Evolutionary conservation across 208 protist species (phyloP).

Genomic region (Trypanosoma lewisi): DNA sequence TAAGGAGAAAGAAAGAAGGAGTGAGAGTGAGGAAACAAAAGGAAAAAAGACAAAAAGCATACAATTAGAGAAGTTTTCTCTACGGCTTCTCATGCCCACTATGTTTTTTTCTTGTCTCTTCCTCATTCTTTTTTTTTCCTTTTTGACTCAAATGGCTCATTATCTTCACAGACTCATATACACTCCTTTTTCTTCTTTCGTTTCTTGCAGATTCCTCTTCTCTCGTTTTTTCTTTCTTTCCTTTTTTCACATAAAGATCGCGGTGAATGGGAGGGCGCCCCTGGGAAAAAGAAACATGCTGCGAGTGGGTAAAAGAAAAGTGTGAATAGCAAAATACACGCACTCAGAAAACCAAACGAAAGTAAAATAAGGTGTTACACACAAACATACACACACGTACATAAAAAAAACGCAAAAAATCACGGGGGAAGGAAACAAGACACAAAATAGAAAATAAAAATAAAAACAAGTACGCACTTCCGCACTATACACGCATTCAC

Average conservation of each 20-base stretch:
- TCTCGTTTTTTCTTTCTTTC: not conserved
- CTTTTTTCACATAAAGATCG: not conserved
- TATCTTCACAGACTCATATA: not conserved
- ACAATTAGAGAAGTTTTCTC: too few species aligned
- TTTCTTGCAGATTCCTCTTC: not conserved
- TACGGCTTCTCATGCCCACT: too few species aligned
- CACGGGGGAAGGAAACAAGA: not conserved
- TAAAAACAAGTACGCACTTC: slow-evolving; percentile 14
- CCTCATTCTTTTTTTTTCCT: not conserved
- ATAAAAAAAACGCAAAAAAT: not conserved
- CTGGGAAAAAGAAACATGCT: too few species aligned
- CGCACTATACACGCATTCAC: not conserved
- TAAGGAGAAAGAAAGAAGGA: too few species aligned
- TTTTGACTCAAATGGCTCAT: not conserved
- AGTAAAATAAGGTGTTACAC: not conserved
- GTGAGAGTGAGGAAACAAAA: too few species aligned
- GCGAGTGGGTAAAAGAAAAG: too few species aligned
- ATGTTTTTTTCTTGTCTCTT: too few species aligned
- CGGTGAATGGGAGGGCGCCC: too few species aligned
- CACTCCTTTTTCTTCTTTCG: not conserved
- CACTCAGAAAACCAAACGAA: not conserved
- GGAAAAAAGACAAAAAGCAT: too few species aligned
- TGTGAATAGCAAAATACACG: not conserved
- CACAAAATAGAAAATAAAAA: not conserved
- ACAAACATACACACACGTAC: not conserved